These are phyloP conservation scores for Rhynchosporium agropyri DNA, from an alignment of 2,329 filamentous ascomycete genomes.

Conservation along the genomic window DNA sequence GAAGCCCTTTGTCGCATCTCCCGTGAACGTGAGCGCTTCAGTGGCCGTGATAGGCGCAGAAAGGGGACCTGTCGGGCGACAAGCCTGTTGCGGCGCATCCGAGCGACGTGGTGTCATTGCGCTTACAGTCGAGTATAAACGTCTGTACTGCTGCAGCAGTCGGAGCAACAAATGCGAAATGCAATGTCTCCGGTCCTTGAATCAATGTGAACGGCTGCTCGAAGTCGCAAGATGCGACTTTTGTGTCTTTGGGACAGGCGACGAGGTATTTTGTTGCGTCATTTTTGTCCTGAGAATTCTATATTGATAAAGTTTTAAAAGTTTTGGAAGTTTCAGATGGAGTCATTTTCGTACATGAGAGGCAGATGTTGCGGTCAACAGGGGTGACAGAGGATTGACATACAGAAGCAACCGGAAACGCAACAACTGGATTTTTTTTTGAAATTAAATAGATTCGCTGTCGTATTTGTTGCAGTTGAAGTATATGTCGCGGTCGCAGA, in stretches of 20 bases:
- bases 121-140: conserved; percentile 20
- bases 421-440: conserved; percentile 6
- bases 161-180: conserved; percentile 25
- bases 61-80: conserved; percentile 7
- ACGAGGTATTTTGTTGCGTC: conserved; percentile 30
- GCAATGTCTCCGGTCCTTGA: conserved; percentile 27
- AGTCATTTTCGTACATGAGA: no score
- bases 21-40: conserved; percentile 18
- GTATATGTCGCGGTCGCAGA: not conserved
- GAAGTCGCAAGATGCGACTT: conserved; percentile 26
- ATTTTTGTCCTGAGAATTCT: conserved; percentile 13
- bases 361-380: not conserved
- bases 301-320: not conserved
- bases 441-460: conserved; percentile 7
- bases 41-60: conserved; percentile 12
- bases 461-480: not conserved
- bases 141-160: conserved; percentile 9
- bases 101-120: conserved; percentile 21
- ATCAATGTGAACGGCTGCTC: conserved; percentile 30
- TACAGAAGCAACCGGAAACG: conserved; percentile 10
- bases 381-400: not conserved
- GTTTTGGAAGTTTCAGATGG: no score
- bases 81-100: conserved; percentile 23
- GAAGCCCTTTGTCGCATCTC: conserved; percentile 18
- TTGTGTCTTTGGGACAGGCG: conserved; percentile 22